Base-by-base conservation (phyloP, 2,329 filamentous ascomycete species). In the Sporothrix curviconia region DNA sequence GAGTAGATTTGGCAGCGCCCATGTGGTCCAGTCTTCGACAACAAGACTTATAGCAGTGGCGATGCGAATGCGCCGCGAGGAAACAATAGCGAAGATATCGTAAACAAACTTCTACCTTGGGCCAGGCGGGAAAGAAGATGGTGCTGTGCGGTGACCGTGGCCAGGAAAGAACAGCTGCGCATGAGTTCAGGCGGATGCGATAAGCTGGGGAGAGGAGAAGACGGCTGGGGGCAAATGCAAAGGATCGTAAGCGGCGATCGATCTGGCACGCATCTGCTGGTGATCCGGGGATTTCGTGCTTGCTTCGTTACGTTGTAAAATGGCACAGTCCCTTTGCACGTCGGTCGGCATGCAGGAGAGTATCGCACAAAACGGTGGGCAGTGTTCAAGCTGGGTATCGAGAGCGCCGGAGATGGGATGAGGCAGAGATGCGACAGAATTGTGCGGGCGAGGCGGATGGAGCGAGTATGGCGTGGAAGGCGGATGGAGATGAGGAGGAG, bases 1-100 rank as follows among this genome's bases (percentile, higher is more conserved):
- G 54, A 3, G 59, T 60, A 2, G 61, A 63, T 51, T 60, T 62
- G 58, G 57, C 53, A 52, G 58, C 58, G 57, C 63, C 63, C 62
- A 64, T 63, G 54, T 42, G 51, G 51, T 43, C 37, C 12, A 15
- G 30, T 25, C 56, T 36, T 42, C 25, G n/a, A 30, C 47, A 34
- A 14, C 40, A 55, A 25, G 52, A 25, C n/a, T n/a, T n/a, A n/a
- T n/a, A n/a, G n/a, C 30, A 22, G 32, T 46, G 12, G 30, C 40
- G 39, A 12, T 55, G 51, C 37, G 50, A 3, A 34, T n/a, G 39
- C 34, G 36, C 30, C 36, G 44, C 30, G n/a, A 24, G n/a, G 12
- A 17, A 12, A 14, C 8, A 34, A 30, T 9, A 7, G 19, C n/a
- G 14, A n/a, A n/a, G n/a, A n/a, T n/a, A n/a, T n/a, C n/a, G n/a